These are phyloP conservation scores for Fagus sylvatica DNA, from an alignment of 306 rosid species.

Conservation along the genomic window DNA sequence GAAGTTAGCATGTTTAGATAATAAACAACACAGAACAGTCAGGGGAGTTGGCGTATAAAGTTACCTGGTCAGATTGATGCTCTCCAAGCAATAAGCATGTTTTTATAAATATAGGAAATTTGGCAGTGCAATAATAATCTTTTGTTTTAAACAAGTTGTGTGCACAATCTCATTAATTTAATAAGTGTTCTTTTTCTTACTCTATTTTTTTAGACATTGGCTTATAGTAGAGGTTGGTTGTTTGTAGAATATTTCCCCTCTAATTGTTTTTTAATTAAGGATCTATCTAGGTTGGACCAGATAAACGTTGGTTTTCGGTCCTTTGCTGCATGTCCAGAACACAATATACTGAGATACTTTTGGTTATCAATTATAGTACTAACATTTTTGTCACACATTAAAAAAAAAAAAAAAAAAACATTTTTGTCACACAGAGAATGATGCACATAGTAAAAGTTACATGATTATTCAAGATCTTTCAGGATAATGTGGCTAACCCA, in stretches of 20 bases:
- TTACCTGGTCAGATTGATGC: not conserved
- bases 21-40: not conserved
- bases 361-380: not conserved
- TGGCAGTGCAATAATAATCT: not conserved
- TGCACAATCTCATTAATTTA: not conserved
- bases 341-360: not conserved
- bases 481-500: not conserved
- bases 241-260: not conserved
- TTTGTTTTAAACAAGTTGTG: not conserved
- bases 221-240: not conserved
- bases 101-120: too few relatives aligned
- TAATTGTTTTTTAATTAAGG: not conserved
- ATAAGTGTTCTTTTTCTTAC: not conserved
- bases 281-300: not conserved
- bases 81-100: not conserved
- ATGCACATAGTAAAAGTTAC: not conserved
- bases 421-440: not conserved
- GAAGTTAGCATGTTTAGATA: constrained; percentile 6
- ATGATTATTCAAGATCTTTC: not conserved
- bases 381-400: not conserved
- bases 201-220: not conserved
- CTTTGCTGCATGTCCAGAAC: not conserved
- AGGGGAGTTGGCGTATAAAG: not conserved
- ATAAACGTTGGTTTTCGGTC: not conserved
- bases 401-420: not conserved